These are phyloP conservation scores for Vigna trinervia DNA, from an alignment of 306 rosid genomes.

Conservation along the genomic window DNA sequence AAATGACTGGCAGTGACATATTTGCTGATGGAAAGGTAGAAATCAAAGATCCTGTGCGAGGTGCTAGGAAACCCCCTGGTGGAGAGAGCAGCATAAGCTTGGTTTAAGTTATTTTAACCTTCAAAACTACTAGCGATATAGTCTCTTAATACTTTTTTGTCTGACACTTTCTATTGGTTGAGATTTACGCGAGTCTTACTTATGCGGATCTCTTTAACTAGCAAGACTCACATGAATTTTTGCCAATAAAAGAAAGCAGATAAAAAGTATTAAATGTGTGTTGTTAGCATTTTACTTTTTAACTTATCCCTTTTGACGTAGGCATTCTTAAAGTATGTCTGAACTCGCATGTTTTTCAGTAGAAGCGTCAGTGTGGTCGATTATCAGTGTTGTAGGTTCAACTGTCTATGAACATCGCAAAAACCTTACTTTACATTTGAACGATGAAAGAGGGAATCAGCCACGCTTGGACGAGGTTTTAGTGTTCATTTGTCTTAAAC, in stretches of 20 bases:
- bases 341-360: slow-evolving; percentile 40
- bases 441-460: slow-evolving; percentile 19
- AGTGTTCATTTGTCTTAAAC: not conserved
- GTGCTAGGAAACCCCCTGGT: slow-evolving; percentile 92
- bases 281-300: not conserved
- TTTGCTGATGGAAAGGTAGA: slow-evolving; percentile 83
- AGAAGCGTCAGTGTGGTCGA: slow-evolving; percentile 32
- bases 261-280: not conserved
- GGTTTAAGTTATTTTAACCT: slow-evolving; percentile 53
- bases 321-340: slow-evolving; percentile 36
- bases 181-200: not conserved
- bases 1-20: slow-evolving; percentile 90
- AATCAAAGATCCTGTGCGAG: slow-evolving; percentile 73
- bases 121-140: not conserved
- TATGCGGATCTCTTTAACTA: not conserved
- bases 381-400: slow-evolving; percentile 33
- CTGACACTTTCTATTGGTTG: slow-evolving; percentile 1
- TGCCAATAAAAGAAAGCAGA: not conserved
- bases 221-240: not conserved
- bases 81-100: slow-evolving; percentile 93
- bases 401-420: slow-evolving; percentile 16
- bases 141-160: not conserved
- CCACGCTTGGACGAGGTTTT: slow-evolving; percentile 9
- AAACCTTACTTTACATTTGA: slow-evolving; percentile 14
- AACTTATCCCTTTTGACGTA: slow-evolving; percentile 34